Base-by-base conservation (phyloP, 805 yeast species). In the Limtongozyma cylindracea region DNA sequence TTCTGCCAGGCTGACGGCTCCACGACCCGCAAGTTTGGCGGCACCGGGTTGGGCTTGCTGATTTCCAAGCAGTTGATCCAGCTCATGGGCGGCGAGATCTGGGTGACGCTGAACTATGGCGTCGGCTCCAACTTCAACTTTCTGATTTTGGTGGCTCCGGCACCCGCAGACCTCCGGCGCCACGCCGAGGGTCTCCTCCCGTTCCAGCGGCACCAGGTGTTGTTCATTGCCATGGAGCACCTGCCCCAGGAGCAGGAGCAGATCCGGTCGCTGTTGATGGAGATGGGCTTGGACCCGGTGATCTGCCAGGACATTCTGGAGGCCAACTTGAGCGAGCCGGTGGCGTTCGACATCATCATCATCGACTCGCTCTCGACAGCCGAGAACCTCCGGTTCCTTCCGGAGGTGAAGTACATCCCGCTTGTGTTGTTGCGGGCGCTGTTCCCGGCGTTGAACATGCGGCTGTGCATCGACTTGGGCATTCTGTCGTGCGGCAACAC, bases 1-100 rank as follows among this genome's bases (percentile, higher is more conserved):
- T 77, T 77, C 49, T 72, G 92, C 32, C 92, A 77, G 42, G 92
- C 92, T 6, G 93, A 77, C 46, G 93, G 93, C 19, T 74, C 91
- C 4, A 77, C 92, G 2, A 77, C 92, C 2, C 61, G 92, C 40
- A 76, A 76, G 43, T 78, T 77, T 40, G 93, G 92, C 34, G 93
- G 93, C 36, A 78, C 92, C 3, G 93, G 93, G 30, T 53, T 77
- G 20, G 93, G 93, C 10, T 53, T 77, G 25, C 73, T 91, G 3
- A 77, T 77, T 41, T 78, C 92, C 7, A 76, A 74, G 41, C 78
- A 76, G 34, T 56, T 77, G 32, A 77, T 78, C 36, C 82, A 74
- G 35, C 55, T 77, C 30, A 77, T 78, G 92, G 92, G 92, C 19
- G 93, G 92, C 39, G 84, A 72, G 30, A 76, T 77, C 29, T 76